Evolutionary conservation across 2,329 filamentous ascomycete genomes (phyloP), one percentile per base, ranked within the genome.

Genomic region (Trichophyton benhamiae): DNA sequence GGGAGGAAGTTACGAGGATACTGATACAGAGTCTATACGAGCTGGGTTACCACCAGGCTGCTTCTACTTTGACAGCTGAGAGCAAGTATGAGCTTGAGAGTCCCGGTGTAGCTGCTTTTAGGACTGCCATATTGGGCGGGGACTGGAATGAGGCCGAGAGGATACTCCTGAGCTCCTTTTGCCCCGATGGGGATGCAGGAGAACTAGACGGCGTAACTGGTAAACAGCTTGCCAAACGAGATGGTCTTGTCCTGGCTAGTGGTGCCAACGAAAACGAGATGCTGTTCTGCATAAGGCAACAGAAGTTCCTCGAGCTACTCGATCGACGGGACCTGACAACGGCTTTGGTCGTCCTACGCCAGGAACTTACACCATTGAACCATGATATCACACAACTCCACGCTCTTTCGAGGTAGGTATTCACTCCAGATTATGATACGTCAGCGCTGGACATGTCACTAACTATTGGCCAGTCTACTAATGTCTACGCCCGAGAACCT

Each of bases 301-400:
- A 99, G 72, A 97, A 97, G 73, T 99, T 92, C 68, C 79, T 99
- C 33, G 94, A 99, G 76, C 78, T 96, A 7, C 77, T 99, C 49
- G 91, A 97, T 72, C 79, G 80, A 68, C 80, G 85, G 66, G 86
- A 96, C 67, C 83, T 89, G 7, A 81, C 81, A 13, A 80, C 82
- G 59, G 94, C 92, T 6, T 79, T 99, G 62, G 80, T 81, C 69
- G 90, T 96, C n/a, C 80, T 99, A 53, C 85, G 94, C 20, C 85
- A 84, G 65, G 92, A 99, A 76, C 77, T 99, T 60, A 94, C 91
- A 0, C 91, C 94, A 0, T 77, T 97, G 48, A 87, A 89, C 67
- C 87, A 88, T 67, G 89, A 96, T 68, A 86, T 85, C 1, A 78
- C 81, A 46, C 86, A 88, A 68, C 78, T 96, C 53, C 90, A 95